Percentiles rank a stretch among this genome's conserved stretches.
These are phyloP conservation scores for Agrocybe praecox DNA, from an alignment of 768 basidiomycete genomes.

Conservation along the genomic window DNA sequence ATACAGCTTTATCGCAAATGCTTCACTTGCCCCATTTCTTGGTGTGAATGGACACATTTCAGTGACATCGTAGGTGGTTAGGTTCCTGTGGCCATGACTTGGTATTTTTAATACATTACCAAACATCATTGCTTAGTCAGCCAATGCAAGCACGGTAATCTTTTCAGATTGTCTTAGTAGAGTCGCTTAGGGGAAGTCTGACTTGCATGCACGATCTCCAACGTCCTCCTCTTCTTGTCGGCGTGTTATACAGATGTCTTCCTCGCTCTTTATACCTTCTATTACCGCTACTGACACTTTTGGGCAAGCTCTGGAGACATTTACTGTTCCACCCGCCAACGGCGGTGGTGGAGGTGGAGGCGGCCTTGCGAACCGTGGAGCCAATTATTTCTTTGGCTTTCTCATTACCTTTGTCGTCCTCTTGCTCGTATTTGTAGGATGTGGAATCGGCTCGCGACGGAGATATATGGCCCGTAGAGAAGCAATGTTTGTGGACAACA, in stretches of 20 bases:
- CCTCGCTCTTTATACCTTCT: background rate
- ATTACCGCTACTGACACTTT: background rate
- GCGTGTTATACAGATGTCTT: background rate
- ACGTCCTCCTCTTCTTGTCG: background rate
- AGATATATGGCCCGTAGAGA: constrained; percentile 32
- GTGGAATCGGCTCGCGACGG: constrained; percentile 50
- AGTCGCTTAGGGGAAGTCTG: background rate
- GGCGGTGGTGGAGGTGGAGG: constrained; percentile 8
- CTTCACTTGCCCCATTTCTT: background rate
- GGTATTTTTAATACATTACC: no score
- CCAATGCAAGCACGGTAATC: no score
- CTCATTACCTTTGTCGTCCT: constrained; percentile 51
- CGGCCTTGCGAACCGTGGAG: constrained; percentile 29
- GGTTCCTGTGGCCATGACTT: no score
- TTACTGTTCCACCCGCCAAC: background rate
- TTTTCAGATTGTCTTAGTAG: no score
- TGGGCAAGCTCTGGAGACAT: background rate
- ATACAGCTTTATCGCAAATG: background rate
- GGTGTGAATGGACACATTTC: no score
- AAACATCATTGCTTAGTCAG: background rate
- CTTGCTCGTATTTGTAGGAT: constrained; percentile 52
- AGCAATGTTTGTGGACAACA: constrained; percentile 15
- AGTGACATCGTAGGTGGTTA: no score
- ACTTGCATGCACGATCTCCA: background rate
- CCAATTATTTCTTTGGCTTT: constrained; percentile 55